Conservation (phyloP, 495 filamentous ascomycete genomes). For the Aspergillus indologenus region DNA sequence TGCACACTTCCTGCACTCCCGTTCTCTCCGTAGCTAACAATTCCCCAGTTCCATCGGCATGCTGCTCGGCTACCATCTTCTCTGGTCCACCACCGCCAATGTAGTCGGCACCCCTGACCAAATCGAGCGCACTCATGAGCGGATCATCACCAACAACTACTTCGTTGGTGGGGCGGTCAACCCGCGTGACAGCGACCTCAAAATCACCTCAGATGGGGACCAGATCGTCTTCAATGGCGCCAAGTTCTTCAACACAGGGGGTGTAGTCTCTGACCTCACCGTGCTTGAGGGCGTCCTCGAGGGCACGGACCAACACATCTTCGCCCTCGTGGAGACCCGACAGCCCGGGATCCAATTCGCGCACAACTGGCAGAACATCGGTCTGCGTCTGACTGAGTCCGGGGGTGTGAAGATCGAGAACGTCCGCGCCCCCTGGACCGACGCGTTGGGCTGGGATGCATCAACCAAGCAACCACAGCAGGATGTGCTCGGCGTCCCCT, state of each 20-base stretch:
- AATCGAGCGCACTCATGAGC: slow-evolving; percentile 46
- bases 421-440: slow-evolving; percentile 50
- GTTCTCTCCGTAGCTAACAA: neutral
- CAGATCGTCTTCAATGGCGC: slow-evolving; percentile 54
- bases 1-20: no score
- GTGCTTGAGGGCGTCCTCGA: slow-evolving; percentile 57
- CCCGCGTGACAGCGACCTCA: slow-evolving; percentile 56
- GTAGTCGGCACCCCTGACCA: slow-evolving; percentile 56
- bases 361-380: slow-evolving; percentile 62
- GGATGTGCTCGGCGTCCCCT: slow-evolving; percentile 45
- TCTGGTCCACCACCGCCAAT: slow-evolving; percentile 56
- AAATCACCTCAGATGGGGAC: slow-evolving; percentile 49
- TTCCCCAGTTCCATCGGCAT: slow-evolving; percentile 48
- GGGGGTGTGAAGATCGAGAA: slow-evolving; percentile 56
- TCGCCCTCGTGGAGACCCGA: slow-evolving; percentile 50
- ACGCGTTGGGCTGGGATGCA: slow-evolving; percentile 56
- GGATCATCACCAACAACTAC: slow-evolving; percentile 57
- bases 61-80: slow-evolving; percentile 59
- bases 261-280: slow-evolving; percentile 59
- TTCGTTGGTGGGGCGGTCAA: slow-evolving; percentile 62
- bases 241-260: slow-evolving; percentile 63
- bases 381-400: slow-evolving; percentile 58
- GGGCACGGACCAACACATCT: slow-evolving; percentile 55
- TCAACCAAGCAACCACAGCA: slow-evolving; percentile 42
- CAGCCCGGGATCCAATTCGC: slow-evolving; percentile 54